Conservation (phyloP, 352 stramenopile genomes). For the Phytophthora sansomeana region DNA sequence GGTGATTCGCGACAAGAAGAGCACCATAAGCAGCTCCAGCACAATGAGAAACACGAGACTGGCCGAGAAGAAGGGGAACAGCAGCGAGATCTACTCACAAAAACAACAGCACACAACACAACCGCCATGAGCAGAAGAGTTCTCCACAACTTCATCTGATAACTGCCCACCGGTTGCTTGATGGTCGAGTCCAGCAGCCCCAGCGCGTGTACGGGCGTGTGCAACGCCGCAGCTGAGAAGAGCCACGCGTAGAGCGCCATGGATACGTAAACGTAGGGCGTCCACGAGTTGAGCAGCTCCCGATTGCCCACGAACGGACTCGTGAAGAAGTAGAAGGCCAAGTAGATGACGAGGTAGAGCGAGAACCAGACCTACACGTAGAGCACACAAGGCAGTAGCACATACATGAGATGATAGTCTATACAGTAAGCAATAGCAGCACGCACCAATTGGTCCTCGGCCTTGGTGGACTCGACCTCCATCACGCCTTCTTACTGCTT, state of each 20-base stretch:
- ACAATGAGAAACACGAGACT: conserved; percentile 81
- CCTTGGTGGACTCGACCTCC: conserved; percentile 35
- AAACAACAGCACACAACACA: background rate
- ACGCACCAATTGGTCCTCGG: conserved; percentile 51
- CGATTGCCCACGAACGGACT: conserved; percentile 88
- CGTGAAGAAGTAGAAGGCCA: conserved; percentile 92
- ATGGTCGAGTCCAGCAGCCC: conserved; percentile 83
- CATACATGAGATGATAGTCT: no score
- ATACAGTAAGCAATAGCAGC: background rate
- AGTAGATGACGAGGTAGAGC: conserved; percentile 80
- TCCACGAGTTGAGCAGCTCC: conserved; percentile 87
- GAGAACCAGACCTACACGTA: conserved; percentile 77
- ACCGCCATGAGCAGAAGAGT: background rate
- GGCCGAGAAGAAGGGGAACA: conserved; percentile 89
- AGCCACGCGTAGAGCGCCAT: conserved; percentile 90
- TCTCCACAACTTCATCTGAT: background rate
- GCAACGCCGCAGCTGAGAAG: conserved; percentile 73
- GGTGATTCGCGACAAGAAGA: conserved; percentile 65
- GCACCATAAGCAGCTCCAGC: conserved; percentile 74
- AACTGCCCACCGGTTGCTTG: conserved; percentile 78
- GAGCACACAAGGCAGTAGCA: conserved; percentile 11
- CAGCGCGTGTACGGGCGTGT: conserved; percentile 76
- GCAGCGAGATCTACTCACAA: conserved; percentile 62
- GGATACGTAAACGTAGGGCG: conserved; percentile 88
- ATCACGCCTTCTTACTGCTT: background rate